Evolutionary conservation across 2,329 filamentous ascomycete genomes (phyloP), one percentile per base, ranked within the genome.

Genomic region (Beauveria bassiana): DNA sequence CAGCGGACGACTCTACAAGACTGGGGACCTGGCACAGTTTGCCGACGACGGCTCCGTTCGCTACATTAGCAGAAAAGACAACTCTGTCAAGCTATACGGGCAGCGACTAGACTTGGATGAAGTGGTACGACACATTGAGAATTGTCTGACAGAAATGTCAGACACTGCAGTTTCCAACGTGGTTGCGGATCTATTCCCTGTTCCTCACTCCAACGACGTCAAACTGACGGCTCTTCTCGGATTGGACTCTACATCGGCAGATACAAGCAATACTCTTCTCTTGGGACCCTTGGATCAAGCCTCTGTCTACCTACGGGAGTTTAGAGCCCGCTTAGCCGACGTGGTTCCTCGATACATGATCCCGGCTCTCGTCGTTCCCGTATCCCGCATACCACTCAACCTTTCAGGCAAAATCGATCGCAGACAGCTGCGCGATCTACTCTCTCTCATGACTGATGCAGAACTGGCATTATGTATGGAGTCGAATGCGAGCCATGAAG

Each of bases 51-150:
- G 66, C 1, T 67, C 69, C 26, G 67, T 81, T 12, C 64, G 73
- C 0, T 80, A 77, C 58, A 67, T 80, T 54, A 80, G 79, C 54
- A 73, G 81, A 49, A 80, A 80, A 64, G 81, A 85, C 64, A 74
- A 74, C 0, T 81, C 84, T 67, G 75, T 84, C 52, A 85, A 85
- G 66, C 69, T 85, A 10, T 74, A 77, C 31, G 85, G 85, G 34
- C 83, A 78, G 62, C 69, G 81, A 59, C 71, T 82, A 59, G 85
- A 80, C 68, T 72, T 80, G 2, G 65, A 61, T 3, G 66, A 68
- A 5, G 61, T 68, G 14, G 64, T 66, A 28, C n/a, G 55, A 5
- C 38, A 65, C 40, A 51, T 63, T 45, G 20, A 56, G n/a, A 24
- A 18, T 31, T 56, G 53, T 46, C 26, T 56, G 22, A 20, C 12